Conservation (phyloP, 2,329 filamentous ascomycete genomes). For the Myriosclerotinia curreyana region DNA sequence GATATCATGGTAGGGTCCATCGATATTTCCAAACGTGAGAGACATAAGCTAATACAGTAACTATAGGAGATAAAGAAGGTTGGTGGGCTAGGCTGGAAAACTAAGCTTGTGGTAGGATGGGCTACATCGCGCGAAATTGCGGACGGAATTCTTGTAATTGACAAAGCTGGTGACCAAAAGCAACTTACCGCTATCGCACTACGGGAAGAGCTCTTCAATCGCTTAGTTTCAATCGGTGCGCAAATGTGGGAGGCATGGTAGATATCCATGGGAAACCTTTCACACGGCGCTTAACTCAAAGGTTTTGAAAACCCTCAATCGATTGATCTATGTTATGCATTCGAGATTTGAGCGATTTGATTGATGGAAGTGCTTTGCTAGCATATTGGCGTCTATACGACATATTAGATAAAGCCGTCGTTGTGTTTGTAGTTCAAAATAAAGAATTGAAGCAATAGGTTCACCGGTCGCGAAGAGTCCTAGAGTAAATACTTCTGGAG, state of each 20-base stretch:
- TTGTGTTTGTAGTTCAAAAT: background rate
- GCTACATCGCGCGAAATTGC: slow-evolving; percentile 69
- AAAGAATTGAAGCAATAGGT: background rate
- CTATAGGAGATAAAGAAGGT: slow-evolving; percentile 67
- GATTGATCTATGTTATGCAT: background rate
- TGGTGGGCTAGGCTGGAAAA: slow-evolving; percentile 81
- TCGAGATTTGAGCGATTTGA: background rate
- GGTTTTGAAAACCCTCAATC: background rate
- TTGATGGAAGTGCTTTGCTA: background rate
- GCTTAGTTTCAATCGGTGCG: slow-evolving; percentile 68
- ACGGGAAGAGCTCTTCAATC: slow-evolving; percentile 78
- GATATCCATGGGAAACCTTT: background rate
- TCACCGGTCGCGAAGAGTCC: background rate
- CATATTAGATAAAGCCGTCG: background rate
- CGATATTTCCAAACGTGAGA: background rate
- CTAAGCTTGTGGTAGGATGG: slow-evolving; percentile 79
- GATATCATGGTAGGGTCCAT: slow-evolving; percentile 52
- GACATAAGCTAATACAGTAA: background rate
- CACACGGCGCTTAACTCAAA: background rate
- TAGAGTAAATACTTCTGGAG: too few species aligned
- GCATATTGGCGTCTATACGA: background rate
- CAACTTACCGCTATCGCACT: slow-evolving; percentile 69
- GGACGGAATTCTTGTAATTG: slow-evolving; percentile 57
- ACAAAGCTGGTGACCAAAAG: slow-evolving; percentile 49
- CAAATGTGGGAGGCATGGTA: slow-evolving; percentile 84